phyloP scores from a whole-genome alignment of 2,329 filamentous ascomycete species.

The Leptographium lundbergii region DNA sequence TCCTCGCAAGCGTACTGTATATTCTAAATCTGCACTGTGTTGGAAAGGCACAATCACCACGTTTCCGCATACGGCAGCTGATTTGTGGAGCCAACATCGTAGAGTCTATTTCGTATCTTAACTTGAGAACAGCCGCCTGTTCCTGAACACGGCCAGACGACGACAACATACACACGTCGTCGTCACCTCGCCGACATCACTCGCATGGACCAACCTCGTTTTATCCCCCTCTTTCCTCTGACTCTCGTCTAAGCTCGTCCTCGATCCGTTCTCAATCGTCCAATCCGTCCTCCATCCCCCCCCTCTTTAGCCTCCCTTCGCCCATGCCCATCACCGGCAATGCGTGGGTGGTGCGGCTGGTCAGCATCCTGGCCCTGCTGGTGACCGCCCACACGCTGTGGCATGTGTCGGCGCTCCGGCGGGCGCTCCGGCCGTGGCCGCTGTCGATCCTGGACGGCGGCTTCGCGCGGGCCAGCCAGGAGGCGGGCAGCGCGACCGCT shows the following conservation, averaged over 20 bases:
- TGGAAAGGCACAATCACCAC: neutral
- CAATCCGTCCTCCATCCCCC: neutral
- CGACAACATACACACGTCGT: neutral
- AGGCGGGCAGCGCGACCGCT: neutral
- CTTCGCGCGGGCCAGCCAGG: neutral
- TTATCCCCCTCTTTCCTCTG: neutral
- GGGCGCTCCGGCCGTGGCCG: neutral
- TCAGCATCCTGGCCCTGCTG: conserved; percentile 3
- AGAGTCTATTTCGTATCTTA: neutral
- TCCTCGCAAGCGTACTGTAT: too few relatives aligned
- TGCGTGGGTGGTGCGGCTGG: conserved; percentile 6
- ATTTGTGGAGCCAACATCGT: neutral
- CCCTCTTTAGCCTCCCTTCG: neutral
- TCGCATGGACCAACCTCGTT: too few relatives aligned
- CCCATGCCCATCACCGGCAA: neutral
- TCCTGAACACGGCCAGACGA: neutral
- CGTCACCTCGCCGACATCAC: neutral
- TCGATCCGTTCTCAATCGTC: neutral
- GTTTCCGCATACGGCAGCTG: neutral
- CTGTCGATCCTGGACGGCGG: neutral
- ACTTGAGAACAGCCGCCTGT: too few relatives aligned
- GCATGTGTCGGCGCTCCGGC: neutral
- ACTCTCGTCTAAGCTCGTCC: too few relatives aligned
- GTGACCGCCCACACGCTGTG: conserved; percentile 4
- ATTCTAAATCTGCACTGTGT: too few relatives aligned